Percentiles rank a stretch among this genome's conserved stretches.
phyloP scores from a whole-genome alignment of 495 filamentous ascomycete species.

The Trichoderma parareesei region DNA sequence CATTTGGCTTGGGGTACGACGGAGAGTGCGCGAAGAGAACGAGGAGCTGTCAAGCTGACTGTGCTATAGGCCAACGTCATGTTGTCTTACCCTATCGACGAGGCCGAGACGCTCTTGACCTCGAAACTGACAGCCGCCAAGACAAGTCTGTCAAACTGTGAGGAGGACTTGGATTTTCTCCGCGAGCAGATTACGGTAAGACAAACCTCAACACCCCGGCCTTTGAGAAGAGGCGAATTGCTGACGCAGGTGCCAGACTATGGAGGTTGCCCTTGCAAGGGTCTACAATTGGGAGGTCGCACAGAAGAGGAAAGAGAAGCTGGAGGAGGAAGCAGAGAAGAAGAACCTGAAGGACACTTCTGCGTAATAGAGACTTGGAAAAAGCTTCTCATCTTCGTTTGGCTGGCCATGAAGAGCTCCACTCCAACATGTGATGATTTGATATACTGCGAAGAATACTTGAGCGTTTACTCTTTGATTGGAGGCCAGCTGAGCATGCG shows the following conservation, averaged over 20 bases:
- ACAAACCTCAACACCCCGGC: slow-evolving; percentile 6
- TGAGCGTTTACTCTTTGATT: not conserved
- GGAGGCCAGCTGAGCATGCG: not conserved
- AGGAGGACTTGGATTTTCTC: slow-evolving; percentile 94
- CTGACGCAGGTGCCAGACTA: slow-evolving; percentile 53
- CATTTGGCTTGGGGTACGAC: slow-evolving; percentile 77
- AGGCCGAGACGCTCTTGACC: slow-evolving; percentile 71
- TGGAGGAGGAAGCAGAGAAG: slow-evolving; percentile 46
- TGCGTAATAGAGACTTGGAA: slow-evolving; percentile 3
- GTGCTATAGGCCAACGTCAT: slow-evolving; percentile 79
- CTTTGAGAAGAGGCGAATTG: not conserved
- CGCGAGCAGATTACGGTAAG: slow-evolving; percentile 91
- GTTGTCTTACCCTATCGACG: slow-evolving; percentile 83
- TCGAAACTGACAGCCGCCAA: slow-evolving; percentile 76
- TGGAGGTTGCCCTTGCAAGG: slow-evolving; percentile 91
- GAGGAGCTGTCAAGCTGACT: slow-evolving; percentile 13
- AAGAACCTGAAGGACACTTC: slow-evolving; percentile 14
- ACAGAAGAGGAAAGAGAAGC: slow-evolving; percentile 84
- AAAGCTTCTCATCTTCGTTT: not conserved
- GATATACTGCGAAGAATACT: not conserved
- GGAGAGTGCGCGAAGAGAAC: not conserved
- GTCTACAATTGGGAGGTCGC: slow-evolving; percentile 99
- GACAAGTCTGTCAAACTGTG: slow-evolving; percentile 69
- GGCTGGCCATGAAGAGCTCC: not conserved
- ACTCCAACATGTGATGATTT: not conserved